Base-by-base conservation (phyloP, 768 basidiomycete genomes). In the Termitomyces sp. region DNA sequence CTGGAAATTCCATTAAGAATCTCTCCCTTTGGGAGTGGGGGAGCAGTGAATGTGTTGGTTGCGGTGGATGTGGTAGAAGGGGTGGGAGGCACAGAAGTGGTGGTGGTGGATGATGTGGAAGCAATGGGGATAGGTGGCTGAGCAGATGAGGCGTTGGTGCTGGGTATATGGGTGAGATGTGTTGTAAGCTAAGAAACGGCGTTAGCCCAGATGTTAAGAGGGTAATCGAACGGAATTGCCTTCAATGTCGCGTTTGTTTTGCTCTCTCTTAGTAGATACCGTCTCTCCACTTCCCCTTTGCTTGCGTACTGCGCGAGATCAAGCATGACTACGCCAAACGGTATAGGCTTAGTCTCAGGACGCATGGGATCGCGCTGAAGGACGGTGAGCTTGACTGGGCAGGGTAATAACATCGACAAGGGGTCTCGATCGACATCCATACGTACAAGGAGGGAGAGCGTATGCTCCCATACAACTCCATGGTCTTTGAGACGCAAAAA, bases 201-300 rank as follows among this genome's bases (percentile, higher is more conserved):
- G 45, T 50, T 39, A 59, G 50, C 22, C 32, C 8, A 35, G 33
- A 56, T 38, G 22, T 53, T 28, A 4, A 42, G 35, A 62, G 33
- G 36, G 40, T n/a, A 53, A 54, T 28, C 38, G 40, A 28, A 1
- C 16, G 28, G 9, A 49, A 74, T 13, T 48, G 89, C 88, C 79
- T 89, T 89, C 52, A 93, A 77, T 7, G 86, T 89, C 1, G 91
- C 90, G 65, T 93, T 93, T 42, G 86, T 90, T 73, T 89, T 91
- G 66, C 88, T 90, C 66, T 90, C 83, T 52, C 84, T 78, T 6
- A 92, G 74, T 7, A 91, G 78, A 71, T 91, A 90, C 7, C 84
- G 78, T 18, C 91, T 79, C 11, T 84, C 84, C 28, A 91, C 80
- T 33, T 71, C 69, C 8, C 83, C 81, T 39, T 86, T 83, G 51